Evolutionary conservation across 306 rosid genomes (phyloP), one percentile per base, ranked within the genome.

Genomic region (Argentina anserina): DNA sequence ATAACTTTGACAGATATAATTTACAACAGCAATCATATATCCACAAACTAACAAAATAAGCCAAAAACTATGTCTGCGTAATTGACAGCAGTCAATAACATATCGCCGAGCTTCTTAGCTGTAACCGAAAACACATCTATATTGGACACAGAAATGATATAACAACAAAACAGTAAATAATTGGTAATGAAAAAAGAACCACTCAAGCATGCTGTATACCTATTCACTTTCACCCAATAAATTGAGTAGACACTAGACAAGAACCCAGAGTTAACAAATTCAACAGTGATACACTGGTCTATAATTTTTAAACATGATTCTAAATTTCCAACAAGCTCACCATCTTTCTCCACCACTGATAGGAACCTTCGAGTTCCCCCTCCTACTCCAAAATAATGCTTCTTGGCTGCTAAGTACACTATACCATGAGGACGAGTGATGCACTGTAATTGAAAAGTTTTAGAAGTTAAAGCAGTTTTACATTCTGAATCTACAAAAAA

Each of bases 351-450:
- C 37, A 89, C 87, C 76, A 87, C 72, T 4, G 94, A 89, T 39
- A 91, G 83, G 76, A 93, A 93, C 52, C 80, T 85, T 3, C 96
- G 89, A 39, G 79, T 79, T 72, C 97, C 98, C 52, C 98, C 98
- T 9, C 98, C 98, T 11, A 93, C 98, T 72, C 98, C 97, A 82
- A 93, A 93, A 86, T 90, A 93, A 85, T 94, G 84, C 83, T 94
- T 94, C 86, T 94, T 94, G 42, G 90, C 98, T 2, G 98, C 94
- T 90, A 94, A 71, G 81, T 94, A 94, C 33, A 84, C 90, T 43
- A 80, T 78, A 50, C 92, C 98, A 76, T 81, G 73, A 41, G 86
- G 88, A 78, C 67, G 71, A 56, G 67, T 77, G 80, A 87, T 71
- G 77, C 90, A 85, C 97, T 92, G 87, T 60, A 65, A 69, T 73